These are phyloP conservation scores for Casaregolazyma suthepensis DNA, from an alignment of 1,139 yeast species.

Conservation along the genomic window DNA sequence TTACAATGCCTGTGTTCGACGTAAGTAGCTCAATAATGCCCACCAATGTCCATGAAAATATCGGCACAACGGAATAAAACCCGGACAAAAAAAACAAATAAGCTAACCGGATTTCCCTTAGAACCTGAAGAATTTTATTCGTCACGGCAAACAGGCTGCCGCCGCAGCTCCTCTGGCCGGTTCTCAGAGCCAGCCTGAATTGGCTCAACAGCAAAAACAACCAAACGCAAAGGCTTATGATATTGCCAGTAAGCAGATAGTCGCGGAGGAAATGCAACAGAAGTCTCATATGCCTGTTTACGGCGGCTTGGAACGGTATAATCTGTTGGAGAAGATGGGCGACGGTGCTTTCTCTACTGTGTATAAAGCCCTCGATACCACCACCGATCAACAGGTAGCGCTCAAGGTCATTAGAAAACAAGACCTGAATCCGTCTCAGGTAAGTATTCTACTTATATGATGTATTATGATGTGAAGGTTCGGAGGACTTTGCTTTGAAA, in stretches of 20 bases:
- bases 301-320: conserved; percentile 45
- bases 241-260: conserved; percentile 53
- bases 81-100: no score
- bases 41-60: neutral
- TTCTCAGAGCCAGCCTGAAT: conserved; percentile 12
- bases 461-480: neutral
- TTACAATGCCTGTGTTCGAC: conserved; percentile 21
- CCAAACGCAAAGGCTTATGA: conserved; percentile 36
- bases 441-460: conserved; percentile 22
- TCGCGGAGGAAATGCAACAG: conserved; percentile 51
- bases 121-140: conserved; percentile 71
- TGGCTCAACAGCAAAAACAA: neutral
- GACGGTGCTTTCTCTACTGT: conserved; percentile 88
- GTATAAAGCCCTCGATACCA: conserved; percentile 57
- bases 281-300: conserved; percentile 39
- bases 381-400: conserved; percentile 55
- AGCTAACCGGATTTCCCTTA: conserved; percentile 16
- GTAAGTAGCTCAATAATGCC: conserved; percentile 12
- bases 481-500: neutral
- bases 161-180: conserved; percentile 9
- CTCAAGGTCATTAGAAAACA: conserved; percentile 76
- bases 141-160: conserved; percentile 75
- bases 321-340: conserved; percentile 41
- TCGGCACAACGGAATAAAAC: no score
- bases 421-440: conserved; percentile 45